phyloP scores from a whole-genome alignment of 225 moss, liverwort and hornwort species.

The Pseudisothecium myosuroides region DNA sequence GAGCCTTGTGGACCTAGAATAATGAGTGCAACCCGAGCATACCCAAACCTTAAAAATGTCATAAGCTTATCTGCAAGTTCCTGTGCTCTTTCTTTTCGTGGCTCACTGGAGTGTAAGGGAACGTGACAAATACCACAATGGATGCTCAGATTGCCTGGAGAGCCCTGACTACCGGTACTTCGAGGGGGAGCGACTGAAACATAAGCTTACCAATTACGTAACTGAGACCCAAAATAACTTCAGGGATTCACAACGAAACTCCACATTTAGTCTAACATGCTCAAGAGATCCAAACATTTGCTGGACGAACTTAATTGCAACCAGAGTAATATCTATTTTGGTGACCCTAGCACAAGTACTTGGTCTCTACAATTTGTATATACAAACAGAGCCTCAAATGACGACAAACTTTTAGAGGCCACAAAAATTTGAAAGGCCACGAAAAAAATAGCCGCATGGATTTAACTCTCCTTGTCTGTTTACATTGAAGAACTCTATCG shows the following conservation, averaged over 20 bases:
- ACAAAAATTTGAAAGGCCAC: not conserved
- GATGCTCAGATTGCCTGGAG: not conserved
- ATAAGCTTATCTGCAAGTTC: not conserved
- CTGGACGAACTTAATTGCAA: not conserved
- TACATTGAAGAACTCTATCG: not conserved
- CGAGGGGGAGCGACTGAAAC: not conserved
- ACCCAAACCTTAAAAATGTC: not conserved
- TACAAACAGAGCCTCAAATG: not conserved
- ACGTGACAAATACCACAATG: not conserved
- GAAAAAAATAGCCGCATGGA: conserved; percentile 1
- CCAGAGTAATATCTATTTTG: not conserved
- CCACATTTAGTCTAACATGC: too few relatives aligned
- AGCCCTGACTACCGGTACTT: not conserved
- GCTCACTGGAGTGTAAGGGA: not conserved
- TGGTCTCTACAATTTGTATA: not conserved
- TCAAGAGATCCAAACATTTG: not conserved
- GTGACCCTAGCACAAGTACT: not conserved
- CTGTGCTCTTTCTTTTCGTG: not conserved
- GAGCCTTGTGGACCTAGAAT: not conserved
- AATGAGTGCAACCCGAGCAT: not conserved
- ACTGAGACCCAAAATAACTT: not conserved
- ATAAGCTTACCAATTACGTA: not conserved
- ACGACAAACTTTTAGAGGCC: not conserved
- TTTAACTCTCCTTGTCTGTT: conserved; percentile 4
- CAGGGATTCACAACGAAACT: not conserved